Conservation (phyloP, 805 yeast genomes). For the Zygosaccharomyces lentus region DNA sequence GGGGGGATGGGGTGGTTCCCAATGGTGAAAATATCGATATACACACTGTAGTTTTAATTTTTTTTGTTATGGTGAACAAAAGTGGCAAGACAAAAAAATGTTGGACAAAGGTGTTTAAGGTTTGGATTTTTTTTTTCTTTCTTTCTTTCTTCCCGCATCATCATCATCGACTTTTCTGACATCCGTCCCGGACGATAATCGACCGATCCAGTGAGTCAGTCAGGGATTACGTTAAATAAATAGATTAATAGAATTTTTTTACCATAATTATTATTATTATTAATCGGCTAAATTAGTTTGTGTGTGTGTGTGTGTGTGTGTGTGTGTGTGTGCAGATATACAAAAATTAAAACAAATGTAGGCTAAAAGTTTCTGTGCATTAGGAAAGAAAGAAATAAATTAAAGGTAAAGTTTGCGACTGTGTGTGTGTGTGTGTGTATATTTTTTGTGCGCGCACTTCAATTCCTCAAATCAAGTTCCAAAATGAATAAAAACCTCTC, state of each 20-base stretch:
- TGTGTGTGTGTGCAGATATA: slow-evolving; percentile 17
- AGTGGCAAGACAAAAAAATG: too few relatives aligned
- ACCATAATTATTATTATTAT: slow-evolving; percentile 5
- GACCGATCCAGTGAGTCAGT: too few relatives aligned
- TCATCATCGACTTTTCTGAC: too few relatives aligned
- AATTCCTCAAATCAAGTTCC: not conserved
- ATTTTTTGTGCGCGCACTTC: not conserved
- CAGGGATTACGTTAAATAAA: too few relatives aligned
- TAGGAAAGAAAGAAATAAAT: slow-evolving; percentile 13
- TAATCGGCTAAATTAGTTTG: slow-evolving; percentile 13
- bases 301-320: slow-evolving; percentile 11
- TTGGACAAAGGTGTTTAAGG: too few relatives aligned
- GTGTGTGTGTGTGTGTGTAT: slow-evolving; percentile 14
- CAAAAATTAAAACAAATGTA: slow-evolving; percentile 12
- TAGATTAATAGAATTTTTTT: not conserved
- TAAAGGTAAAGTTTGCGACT: slow-evolving; percentile 12
- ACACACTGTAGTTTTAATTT: too few relatives aligned
- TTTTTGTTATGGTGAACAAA: too few relatives aligned
- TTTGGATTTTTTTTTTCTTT: too few relatives aligned
- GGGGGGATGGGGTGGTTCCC: not conserved
- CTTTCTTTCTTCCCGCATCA: too few relatives aligned
- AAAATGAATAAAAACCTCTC: not conserved
- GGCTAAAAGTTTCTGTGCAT: slow-evolving; percentile 15
- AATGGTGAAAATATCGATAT: not conserved
- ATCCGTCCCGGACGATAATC: too few relatives aligned